Percentiles rank a stretch among this genome's conserved stretches.
Evolutionary conservation across 208 protist species (phyloP).

Genomic region (Crithidia sp.): DNA sequence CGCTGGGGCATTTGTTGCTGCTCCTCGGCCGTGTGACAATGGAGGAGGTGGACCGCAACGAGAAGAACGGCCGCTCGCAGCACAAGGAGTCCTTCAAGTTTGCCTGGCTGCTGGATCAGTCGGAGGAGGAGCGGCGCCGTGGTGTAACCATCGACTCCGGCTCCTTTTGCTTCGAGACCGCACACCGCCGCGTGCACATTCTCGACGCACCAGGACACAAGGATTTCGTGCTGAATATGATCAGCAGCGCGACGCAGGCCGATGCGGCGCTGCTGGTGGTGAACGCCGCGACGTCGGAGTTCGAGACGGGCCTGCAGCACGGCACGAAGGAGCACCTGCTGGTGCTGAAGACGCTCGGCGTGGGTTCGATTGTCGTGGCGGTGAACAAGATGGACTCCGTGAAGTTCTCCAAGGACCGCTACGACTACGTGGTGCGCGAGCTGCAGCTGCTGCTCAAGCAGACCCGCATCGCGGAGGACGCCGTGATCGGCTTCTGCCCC

Average conservation of each 20-base stretch:
- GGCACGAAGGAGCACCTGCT: conserved; percentile 98
- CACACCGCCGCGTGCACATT: conserved; percentile 83
- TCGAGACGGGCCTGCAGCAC: conserved; percentile 97
- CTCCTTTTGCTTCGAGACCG: conserved; percentile 93
- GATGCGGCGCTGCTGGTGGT: conserved; percentile 98
- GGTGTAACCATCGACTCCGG: conserved; percentile 96
- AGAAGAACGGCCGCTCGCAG: conserved; percentile 72
- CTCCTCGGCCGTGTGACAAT: conserved; percentile 69
- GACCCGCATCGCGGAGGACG: conserved; percentile 79
- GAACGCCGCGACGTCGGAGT: conserved; percentile 96
- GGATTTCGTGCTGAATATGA: conserved; percentile 98
- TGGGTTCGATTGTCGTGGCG: conserved; percentile 95
- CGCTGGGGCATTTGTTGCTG: conserved; percentile 85
- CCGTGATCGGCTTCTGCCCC: conserved; percentile 74
- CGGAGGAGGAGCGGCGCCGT: conserved; percentile 94
- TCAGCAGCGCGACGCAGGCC: conserved; percentile 97
- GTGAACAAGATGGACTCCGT: conserved; percentile 99
- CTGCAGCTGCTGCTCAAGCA: conserved; percentile 94
- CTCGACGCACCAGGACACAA: conserved; percentile 96
- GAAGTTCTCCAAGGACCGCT: conserved; percentile 90
- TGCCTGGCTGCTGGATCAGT: conserved; percentile 96
- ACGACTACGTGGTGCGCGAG: conserved; percentile 91
- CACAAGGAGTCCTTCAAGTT: conserved; percentile 96
- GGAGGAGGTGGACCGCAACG: conserved; percentile 87
- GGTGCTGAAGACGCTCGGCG: conserved; percentile 97